phyloP scores from a whole-genome alignment of 2,329 filamentous ascomycete species.

The Cordyceps javanica region DNA sequence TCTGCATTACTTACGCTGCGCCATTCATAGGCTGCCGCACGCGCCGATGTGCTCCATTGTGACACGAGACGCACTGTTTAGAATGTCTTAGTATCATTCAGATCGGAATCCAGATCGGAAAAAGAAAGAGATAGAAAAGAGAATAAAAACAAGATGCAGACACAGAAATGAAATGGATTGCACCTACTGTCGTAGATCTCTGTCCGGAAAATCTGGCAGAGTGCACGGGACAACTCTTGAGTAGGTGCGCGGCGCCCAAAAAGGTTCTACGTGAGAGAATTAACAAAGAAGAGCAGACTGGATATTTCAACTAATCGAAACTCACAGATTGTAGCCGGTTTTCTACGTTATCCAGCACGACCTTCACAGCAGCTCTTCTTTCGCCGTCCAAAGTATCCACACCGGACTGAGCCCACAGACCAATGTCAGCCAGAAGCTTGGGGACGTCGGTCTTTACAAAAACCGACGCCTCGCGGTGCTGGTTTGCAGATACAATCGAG shows the following conservation, averaged over 20 bases:
- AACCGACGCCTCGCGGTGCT: conserved; percentile 27
- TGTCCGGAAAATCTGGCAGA: neutral
- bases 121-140: neutral
- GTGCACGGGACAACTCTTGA: neutral
- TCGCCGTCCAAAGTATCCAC: conserved; percentile 31
- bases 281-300: conserved; percentile 8
- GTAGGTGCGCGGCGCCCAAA: neutral
- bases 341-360: conserved; percentile 28
- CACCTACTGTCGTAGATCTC: conserved; percentile 11
- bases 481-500: conserved; percentile 37
- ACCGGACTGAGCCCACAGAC: conserved; percentile 40
- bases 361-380: conserved; percentile 26
- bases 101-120: too few relatives aligned
- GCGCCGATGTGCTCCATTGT: conserved; percentile 25
- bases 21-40: conserved; percentile 26
- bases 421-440: conserved; percentile 32
- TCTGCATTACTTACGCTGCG: conserved; percentile 21
- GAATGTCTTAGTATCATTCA: neutral
- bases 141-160: neutral
- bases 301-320: neutral
- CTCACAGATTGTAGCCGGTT: conserved; percentile 25
- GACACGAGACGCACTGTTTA: neutral
- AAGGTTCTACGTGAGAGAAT: neutral
- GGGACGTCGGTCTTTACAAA: conserved; percentile 37
- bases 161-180: too few relatives aligned